Evolutionary conservation across 768 basidiomycete genomes (phyloP).

Genomic region (Tephrocybe sp.): DNA sequence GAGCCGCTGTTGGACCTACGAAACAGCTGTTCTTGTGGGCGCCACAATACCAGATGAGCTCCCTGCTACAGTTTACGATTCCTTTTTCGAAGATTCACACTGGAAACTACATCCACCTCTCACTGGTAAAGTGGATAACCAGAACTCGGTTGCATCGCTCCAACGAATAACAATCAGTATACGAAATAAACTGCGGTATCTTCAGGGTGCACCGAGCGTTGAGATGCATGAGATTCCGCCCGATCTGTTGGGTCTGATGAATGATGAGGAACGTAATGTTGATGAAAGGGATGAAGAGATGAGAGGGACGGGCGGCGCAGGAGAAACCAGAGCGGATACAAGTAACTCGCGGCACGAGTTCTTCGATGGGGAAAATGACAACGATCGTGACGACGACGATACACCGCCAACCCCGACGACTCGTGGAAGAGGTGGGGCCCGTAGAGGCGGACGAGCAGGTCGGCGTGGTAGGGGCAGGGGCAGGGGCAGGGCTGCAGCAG

Average conservation of each 20-base stretch:
- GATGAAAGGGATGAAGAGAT: constrained; percentile 50
- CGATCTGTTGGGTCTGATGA: constrained; percentile 75
- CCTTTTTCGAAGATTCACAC: constrained; percentile 88
- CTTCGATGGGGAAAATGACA: constrained; percentile 71
- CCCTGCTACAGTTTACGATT: constrained; percentile 85
- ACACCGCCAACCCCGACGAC: background rate
- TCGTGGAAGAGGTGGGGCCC: background rate
- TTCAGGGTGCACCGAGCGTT: constrained; percentile 95
- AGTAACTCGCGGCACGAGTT: constrained; percentile 62
- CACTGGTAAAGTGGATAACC: constrained; percentile 88
- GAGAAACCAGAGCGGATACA: constrained; percentile 53
- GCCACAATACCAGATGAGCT: constrained; percentile 81
- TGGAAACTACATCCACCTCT: constrained; percentile 94
- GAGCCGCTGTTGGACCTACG: constrained; percentile 98
- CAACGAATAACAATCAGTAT: constrained; percentile 87
- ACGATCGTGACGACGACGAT: constrained; percentile 47
- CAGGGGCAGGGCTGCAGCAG: constrained; percentile 29
- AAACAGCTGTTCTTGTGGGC: constrained; percentile 90
- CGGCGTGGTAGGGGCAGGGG: constrained; percentile 23
- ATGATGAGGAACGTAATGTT: constrained; percentile 35
- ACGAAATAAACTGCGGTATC: constrained; percentile 83
- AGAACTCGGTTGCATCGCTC: constrained; percentile 78
- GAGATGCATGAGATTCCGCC: constrained; percentile 97
- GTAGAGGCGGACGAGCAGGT: constrained; percentile 8
- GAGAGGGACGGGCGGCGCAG: constrained; percentile 47